Percentiles rank a stretch among this genome's conserved stretches.
These are phyloP conservation scores for Arctium lappa DNA, from an alignment of 129 eudicot genomes.

Conservation along the genomic window DNA sequence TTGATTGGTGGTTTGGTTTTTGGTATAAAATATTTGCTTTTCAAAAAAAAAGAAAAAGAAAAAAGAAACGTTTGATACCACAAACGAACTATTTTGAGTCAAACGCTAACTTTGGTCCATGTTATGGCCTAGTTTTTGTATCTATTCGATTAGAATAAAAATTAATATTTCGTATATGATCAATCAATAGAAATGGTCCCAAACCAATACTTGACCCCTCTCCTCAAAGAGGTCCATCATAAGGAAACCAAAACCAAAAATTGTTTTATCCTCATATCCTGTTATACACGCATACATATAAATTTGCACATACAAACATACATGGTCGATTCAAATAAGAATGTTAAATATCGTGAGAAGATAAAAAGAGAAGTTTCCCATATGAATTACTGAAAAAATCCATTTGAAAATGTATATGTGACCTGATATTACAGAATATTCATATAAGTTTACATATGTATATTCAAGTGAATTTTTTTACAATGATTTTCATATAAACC, in stretches of 20 bases:
- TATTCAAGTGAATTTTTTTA: too few species aligned
- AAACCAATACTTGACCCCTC: not conserved
- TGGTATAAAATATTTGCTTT: too few species aligned
- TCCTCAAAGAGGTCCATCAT: not conserved
- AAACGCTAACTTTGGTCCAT: not conserved
- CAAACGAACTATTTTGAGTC: not conserved
- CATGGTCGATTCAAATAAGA: too few species aligned
- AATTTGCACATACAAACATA: too few species aligned
- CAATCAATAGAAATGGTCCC: constrained; percentile 14
- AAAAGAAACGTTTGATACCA: not conserved
- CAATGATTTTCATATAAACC: too few species aligned
- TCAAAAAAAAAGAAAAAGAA: not conserved
- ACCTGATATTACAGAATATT: too few species aligned
- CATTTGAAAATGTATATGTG: too few species aligned
- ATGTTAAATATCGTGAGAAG: too few species aligned
- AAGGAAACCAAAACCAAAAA: not conserved
- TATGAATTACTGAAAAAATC: too few species aligned
- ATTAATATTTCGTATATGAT: not conserved
- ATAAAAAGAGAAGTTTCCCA: too few species aligned
- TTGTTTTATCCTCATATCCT: not conserved
- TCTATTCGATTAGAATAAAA: not conserved
- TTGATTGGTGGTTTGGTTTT: too few species aligned
- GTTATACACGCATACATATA: not conserved
- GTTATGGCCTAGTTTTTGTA: not conserved
- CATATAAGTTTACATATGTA: too few species aligned